Conservation (phyloP, 1,139 yeast species). For the Suhomyces anneliseae region DNA sequence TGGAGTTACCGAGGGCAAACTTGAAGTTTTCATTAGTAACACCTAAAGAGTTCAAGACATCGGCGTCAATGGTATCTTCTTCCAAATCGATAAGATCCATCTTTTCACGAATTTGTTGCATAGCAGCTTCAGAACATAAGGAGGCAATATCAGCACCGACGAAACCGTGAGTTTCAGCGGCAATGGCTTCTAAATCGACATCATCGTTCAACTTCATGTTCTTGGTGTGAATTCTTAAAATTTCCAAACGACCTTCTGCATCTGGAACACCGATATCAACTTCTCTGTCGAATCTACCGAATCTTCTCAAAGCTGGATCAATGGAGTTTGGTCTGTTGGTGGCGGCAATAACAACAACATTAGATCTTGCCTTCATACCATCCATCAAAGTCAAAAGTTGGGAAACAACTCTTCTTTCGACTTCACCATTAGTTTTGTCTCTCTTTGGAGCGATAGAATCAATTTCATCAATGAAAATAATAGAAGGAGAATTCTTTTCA, state of each 20-base stretch:
- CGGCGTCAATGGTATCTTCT: slow-evolving; percentile 97
- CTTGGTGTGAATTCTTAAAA: slow-evolving; percentile 81
- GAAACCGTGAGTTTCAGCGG: slow-evolving; percentile 85
- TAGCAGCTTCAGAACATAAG: slow-evolving; percentile 96
- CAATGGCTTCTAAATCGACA: slow-evolving; percentile 90
- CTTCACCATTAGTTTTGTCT: slow-evolving; percentile 99
- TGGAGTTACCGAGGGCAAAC: slow-evolving; percentile 95
- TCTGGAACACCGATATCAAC: slow-evolving; percentile 99
- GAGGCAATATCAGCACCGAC: slow-evolving; percentile 88
- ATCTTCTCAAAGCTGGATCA: slow-evolving; percentile 97
- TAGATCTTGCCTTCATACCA: slow-evolving; percentile 99
- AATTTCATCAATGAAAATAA: slow-evolving; percentile 96
- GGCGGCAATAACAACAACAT: slow-evolving; percentile 83
- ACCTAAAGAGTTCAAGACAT: slow-evolving; percentile 91
- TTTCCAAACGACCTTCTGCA: slow-evolving; percentile 97
- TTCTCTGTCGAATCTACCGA: slow-evolving; percentile 98
- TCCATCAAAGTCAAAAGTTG: slow-evolving; percentile 97
- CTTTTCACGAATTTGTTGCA: slow-evolving; percentile 94
- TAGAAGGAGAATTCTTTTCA: slow-evolving; percentile 94
- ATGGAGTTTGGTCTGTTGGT: slow-evolving; percentile 98
- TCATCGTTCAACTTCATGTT: slow-evolving; percentile 96
- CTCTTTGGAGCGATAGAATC: slow-evolving; percentile 99
- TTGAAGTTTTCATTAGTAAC: slow-evolving; percentile 99
- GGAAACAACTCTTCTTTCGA: slow-evolving; percentile 93
- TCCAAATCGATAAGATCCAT: slow-evolving; percentile 97